These are phyloP conservation scores for Xylaria digitata DNA, from an alignment of 2,329 filamentous ascomycete species.

Conservation along the genomic window DNA sequence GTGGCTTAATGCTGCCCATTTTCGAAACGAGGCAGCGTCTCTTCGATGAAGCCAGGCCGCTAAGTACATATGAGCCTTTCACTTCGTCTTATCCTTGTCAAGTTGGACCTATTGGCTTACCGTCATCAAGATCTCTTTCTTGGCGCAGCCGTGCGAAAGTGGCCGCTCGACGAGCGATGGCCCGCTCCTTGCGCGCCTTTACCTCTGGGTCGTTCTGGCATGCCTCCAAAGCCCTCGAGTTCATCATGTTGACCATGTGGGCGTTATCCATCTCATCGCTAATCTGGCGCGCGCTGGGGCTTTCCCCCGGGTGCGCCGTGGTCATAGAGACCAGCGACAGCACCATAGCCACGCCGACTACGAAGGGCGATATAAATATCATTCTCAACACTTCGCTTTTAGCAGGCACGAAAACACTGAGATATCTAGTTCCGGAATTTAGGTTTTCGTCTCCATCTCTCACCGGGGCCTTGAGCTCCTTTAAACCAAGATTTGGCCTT, in stretches of 20 bases:
- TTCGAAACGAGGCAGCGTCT: constrained; percentile 51
- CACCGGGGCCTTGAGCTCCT: constrained; percentile 23
- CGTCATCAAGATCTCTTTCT: constrained; percentile 47
- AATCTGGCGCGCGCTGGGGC: constrained; percentile 44
- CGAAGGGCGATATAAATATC: constrained; percentile 41
- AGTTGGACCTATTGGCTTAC: constrained; percentile 36
- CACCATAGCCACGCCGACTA: constrained; percentile 39
- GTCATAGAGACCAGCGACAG: constrained; percentile 42
- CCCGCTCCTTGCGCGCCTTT: constrained; percentile 53
- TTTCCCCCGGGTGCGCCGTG: constrained; percentile 48
- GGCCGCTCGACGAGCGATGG: constrained; percentile 54
- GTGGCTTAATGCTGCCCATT: constrained; percentile 54
- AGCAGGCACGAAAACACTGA: background rate
- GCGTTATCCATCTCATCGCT: constrained; percentile 46
- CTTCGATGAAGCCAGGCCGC: constrained; percentile 50
- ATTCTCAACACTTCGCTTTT: constrained; percentile 30
- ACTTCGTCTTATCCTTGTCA: background rate
- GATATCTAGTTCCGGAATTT: background rate
- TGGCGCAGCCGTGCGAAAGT: constrained; percentile 54
- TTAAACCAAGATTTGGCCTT: constrained; percentile 19
- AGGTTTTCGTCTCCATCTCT: background rate
- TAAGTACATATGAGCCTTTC: constrained; percentile 22
- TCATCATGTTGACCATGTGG: constrained; percentile 47
- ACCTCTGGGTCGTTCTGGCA: constrained; percentile 54
- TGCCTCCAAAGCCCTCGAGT: constrained; percentile 51